Percentiles rank a stretch among this genome's conserved stretches.
These are phyloP conservation scores for Suillus ampliporus DNA, from an alignment of 768 basidiomycete genomes.

Conservation along the genomic window DNA sequence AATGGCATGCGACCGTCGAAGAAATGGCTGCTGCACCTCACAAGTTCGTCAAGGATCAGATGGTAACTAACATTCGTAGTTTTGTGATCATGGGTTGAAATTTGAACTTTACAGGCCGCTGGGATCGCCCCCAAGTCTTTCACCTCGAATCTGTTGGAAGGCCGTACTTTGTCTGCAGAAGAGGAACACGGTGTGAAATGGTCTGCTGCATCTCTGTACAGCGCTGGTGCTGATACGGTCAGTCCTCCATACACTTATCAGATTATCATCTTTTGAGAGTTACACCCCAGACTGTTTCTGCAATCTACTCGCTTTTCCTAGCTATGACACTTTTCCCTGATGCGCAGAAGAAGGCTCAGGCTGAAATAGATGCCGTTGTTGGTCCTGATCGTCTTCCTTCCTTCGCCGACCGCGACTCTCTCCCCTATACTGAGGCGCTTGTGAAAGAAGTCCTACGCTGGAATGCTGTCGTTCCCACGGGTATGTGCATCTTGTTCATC, in stretches of 20 bases:
- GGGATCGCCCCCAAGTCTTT: constrained; percentile 56
- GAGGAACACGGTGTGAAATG: constrained; percentile 69
- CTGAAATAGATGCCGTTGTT: constrained; percentile 64
- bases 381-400: constrained; percentile 66
- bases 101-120: constrained; percentile 47
- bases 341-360: constrained; percentile 61
- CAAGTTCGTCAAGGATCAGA: constrained; percentile 64
- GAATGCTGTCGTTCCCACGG: constrained; percentile 44
- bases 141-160: constrained; percentile 61
- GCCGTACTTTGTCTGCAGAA: constrained; percentile 51
- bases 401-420: constrained; percentile 57
- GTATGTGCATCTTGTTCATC: constrained; percentile 44
- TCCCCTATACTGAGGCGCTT: constrained; percentile 68
- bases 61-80: constrained; percentile 41
- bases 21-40: constrained; percentile 64
- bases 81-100: not conserved
- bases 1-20: constrained; percentile 58
- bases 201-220: constrained; percentile 48
- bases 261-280: not conserved
- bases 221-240: constrained; percentile 18
- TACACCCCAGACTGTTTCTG: constrained; percentile 7
- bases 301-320: constrained; percentile 15
- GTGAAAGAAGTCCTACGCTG: constrained; percentile 60
- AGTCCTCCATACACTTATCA: not conserved
- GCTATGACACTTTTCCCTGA: constrained; percentile 37